A percentile compares a stretch with the other conserved stretches of the same genome.
These are phyloP conservation scores for Trichoderma erinaceum DNA, from an alignment of 495 filamentous ascomycete genomes.

Conservation along the genomic window DNA sequence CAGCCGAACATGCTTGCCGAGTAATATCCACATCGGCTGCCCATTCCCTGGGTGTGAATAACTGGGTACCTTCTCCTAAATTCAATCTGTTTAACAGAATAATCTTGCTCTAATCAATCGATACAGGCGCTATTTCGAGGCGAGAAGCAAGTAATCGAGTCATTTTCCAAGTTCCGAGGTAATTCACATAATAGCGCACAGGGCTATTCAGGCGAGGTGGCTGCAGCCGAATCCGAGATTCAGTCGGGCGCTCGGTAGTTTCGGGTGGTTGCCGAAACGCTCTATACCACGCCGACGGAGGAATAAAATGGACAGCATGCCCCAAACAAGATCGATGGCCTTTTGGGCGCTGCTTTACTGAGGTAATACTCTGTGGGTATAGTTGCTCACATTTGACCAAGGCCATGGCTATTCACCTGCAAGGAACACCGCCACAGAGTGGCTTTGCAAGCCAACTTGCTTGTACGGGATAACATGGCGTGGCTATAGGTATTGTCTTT, in stretches of 20 bases:
- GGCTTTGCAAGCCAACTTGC: too few relatives aligned
- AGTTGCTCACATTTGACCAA: not conserved
- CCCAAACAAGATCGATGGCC: not conserved
- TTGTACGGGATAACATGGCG: too few relatives aligned
- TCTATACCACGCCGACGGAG: not conserved
- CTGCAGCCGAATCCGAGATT: not conserved
- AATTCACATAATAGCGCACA: not conserved
- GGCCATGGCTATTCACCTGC: not conserved
- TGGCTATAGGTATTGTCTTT: too few relatives aligned
- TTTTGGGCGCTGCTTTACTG: not conserved
- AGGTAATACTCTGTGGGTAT: not conserved
- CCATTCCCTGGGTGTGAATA: too few relatives aligned
- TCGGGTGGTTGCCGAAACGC: not conserved
- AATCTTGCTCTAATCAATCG: too few relatives aligned
- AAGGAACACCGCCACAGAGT: not conserved
- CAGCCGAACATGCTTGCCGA: too few relatives aligned
- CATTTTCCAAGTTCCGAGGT: not conserved
- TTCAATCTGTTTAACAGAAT: too few relatives aligned
- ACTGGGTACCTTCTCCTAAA: too few relatives aligned
- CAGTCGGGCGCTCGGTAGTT: not conserved
- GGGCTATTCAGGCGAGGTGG: not conserved
- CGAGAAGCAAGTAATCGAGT: not conserved
- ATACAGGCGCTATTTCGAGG: too few relatives aligned
- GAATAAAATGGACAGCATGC: not conserved
- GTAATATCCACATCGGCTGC: too few relatives aligned